Base-by-base conservation (phyloP, 108 stramenopile species). In the Cyclostephanos invisitatus region DNA sequence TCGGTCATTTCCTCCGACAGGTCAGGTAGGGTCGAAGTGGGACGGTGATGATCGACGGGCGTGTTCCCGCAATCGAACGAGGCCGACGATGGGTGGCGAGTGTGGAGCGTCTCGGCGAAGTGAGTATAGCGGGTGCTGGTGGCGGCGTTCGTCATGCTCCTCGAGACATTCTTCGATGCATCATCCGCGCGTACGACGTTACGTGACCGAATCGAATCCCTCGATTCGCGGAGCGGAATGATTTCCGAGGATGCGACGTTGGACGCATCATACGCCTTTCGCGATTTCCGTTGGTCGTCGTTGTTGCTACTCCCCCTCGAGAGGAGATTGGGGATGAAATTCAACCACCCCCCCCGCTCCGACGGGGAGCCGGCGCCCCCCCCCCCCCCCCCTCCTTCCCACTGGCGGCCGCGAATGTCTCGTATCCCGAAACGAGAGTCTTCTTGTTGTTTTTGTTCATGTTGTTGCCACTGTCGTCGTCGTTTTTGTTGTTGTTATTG, bases 331-430 rank as follows among this genome's bases (percentile, higher is more conserved):
- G 78, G 71, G 15, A 78, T 37, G 35, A 78, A 72, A 24, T 72
- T 66, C 12, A 72, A 59, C 71, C 70, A 72, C 27, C 78, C 72
- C 29, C 66, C 24, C 25, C 68, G 59, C 55, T 63, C 64, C 0
- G 70, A 14, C 48, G 71, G 78, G 37, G 66, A 67, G n/a, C 67
- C 70, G 36, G 63, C 57, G 22, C 11, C 44, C 51, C 36, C 20
- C 18, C 28, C 68, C 15, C 17, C 57, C 17, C 57, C 50, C 12
- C 64, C 60, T 32, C 36, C n/a, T 15, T 21, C 21, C 20, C 78
- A 5, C 67, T 54, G 11, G 60, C 78, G 14, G 58, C 42, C 1
- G 67, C 67, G 63, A 79, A 79, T 22, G 78, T 79, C 57, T 79
- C 78, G 55, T 79, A 79, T 8, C 67, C 70, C 24, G 78, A 47